A percentile compares a stretch with the other conserved stretches of the same genome.
These are phyloP conservation scores for Microbotryomycetes sp. DNA, from an alignment of 1,284 basidiomycete species.

Conservation along the genomic window DNA sequence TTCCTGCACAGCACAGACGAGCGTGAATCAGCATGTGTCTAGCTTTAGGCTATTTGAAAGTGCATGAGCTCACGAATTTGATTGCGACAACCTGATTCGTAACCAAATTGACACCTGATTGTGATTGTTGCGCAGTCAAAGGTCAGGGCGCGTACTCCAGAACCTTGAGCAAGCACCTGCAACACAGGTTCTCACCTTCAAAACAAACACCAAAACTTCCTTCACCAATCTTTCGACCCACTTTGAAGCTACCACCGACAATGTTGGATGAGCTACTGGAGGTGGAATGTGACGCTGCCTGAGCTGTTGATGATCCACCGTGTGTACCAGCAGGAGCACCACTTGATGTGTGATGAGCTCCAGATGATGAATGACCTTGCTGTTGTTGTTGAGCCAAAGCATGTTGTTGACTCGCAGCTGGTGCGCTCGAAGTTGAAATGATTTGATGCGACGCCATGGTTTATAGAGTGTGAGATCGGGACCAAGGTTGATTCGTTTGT, in stretches of 20 bases:
- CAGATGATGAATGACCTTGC: background rate
- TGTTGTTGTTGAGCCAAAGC: background rate
- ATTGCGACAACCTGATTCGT: constrained; percentile 94
- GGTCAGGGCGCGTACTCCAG: background rate
- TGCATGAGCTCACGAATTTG: too few species aligned
- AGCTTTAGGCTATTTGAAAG: too few species aligned
- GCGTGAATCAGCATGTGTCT: too few species aligned
- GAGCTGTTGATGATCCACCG: background rate
- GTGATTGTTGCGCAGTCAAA: constrained; percentile 22
- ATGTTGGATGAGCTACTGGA: constrained; percentile 28
- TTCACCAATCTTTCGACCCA: constrained; percentile 67
- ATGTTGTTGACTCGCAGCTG: background rate
- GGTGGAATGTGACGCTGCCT: constrained; percentile 1
- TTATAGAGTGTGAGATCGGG: too few species aligned
- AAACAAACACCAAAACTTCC: constrained; percentile 85
- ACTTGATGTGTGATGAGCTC: background rate
- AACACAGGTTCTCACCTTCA: constrained; percentile 59
- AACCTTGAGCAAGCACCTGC: background rate
- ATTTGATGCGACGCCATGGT: background rate
- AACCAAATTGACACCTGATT: constrained; percentile 89
- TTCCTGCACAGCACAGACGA: constrained; percentile 67
- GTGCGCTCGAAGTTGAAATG: background rate
- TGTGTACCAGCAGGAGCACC: background rate
- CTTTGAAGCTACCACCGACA: constrained; percentile 74
- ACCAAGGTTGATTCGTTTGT: too few species aligned